Conservation (phyloP, 2,329 filamentous ascomycete genomes). For the Macrophomina phaseolina region DNA sequence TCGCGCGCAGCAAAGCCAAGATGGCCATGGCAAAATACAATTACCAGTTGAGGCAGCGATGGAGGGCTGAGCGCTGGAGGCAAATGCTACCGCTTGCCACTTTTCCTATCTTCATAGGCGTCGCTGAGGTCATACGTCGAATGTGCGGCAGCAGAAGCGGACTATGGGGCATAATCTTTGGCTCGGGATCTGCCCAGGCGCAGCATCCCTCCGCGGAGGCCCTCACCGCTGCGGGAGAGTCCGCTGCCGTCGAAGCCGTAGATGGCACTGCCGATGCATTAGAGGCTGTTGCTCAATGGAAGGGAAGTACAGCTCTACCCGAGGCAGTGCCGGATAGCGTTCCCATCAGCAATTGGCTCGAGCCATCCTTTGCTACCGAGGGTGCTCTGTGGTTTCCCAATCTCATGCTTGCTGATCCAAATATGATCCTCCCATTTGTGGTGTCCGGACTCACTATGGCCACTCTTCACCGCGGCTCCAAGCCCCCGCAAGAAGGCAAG, state of each 20-base stretch:
- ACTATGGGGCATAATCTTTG: slow-evolving; percentile 7
- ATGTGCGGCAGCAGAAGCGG: slow-evolving; percentile 42
- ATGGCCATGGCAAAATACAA: neutral
- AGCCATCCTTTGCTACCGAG: slow-evolving; percentile 60
- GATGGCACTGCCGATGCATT: neutral
- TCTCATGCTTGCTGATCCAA: slow-evolving; percentile 60
- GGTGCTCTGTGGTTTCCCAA: slow-evolving; percentile 68
- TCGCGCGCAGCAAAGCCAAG: neutral
- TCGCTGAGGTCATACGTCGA: slow-evolving; percentile 44
- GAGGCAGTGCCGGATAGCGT: neutral
- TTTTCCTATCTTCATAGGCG: slow-evolving; percentile 45
- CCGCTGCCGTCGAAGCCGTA: neutral
- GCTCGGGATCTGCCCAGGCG: neutral
- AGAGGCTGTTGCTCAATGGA: neutral
- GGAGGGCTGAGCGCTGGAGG: slow-evolving; percentile 2
- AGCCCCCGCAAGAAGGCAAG: neutral
- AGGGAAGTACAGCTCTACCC: neutral
- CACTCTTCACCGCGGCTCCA: slow-evolving; percentile 12
- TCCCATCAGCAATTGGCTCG: slow-evolving; percentile 40
- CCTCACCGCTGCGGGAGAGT: neutral
- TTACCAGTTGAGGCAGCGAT: slow-evolving; percentile 6
- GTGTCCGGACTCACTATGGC: slow-evolving; percentile 48
- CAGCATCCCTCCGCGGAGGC: neutral
- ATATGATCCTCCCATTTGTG: slow-evolving; percentile 54
- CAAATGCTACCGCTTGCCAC: slow-evolving; percentile 30